Base-by-base conservation (phyloP, 305 asterid species). In the Fraxinus nigra region DNA sequence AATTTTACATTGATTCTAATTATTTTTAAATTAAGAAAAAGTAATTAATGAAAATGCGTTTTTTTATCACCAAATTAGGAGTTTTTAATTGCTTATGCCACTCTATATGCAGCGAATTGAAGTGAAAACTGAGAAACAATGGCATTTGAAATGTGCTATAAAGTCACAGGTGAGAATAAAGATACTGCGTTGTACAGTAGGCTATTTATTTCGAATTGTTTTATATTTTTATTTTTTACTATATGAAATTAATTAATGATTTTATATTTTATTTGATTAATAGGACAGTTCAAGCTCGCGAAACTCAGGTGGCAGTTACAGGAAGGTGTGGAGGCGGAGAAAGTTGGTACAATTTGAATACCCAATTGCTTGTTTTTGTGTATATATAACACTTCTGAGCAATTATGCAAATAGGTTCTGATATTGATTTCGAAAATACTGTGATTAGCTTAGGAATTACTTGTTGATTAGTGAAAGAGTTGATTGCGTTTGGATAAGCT, bases 311-410 rank as follows among this genome's bases (percentile, higher is more conserved):
- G 85, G 90, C 65, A 91, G 93, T 82, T 69, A 81, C 79, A 88
- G 97, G 86, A 79, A 81, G 46, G 88, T 92, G n/a, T 94, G 97
- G 98, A 92, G 98, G 92, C 89, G 99, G 79, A 90, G 98, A 79
- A 91, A 92, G 85, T 88, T 93, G 98, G 98, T 96, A 73, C 54
- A 11, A 1, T 10, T 38, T 46, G 11, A 75, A 65, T 46, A 82
- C 54, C 65, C 83, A 34, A 30, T 30, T 59, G 10, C 3, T 76
- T 24, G 3, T 43, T 26, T 34, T 32, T 43, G 54, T 43, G 61
- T n/a, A 20, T 26, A 2, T 75, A 30, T 43, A 10, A 43, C 54
- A 11, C 54, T 43, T 43, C n/a, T 10, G 54, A 10, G n/a, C 67
- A 56, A 56, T 56, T 6, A 48, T 48, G 30, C 32, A 63, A 63